These are phyloP conservation scores for Debaryomyces castellii DNA, from an alignment of 805 yeast species.

Conservation along the genomic window DNA sequence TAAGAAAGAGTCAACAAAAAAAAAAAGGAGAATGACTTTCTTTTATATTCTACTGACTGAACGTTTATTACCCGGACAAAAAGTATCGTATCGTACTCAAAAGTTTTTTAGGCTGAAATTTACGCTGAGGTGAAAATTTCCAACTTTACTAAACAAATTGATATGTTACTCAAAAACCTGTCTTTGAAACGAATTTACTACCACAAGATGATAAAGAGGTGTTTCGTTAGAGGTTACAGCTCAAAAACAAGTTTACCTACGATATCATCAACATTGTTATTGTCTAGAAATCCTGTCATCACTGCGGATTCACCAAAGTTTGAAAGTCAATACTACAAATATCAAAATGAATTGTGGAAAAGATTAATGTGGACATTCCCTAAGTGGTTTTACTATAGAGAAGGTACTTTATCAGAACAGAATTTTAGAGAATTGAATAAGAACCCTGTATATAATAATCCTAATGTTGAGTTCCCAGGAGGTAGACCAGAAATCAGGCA, in stretches of 20 bases:
- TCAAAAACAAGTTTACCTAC: slow-evolving; percentile 7
- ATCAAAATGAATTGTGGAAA: slow-evolving; percentile 83
- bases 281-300: slow-evolving; percentile 81
- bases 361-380: slow-evolving; percentile 98
- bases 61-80: slow-evolving; percentile 4
- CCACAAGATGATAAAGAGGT: slow-evolving; percentile 8
- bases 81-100: too few relatives aligned
- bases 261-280: slow-evolving; percentile 54
- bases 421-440: slow-evolving; percentile 72
- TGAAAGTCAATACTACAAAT: slow-evolving; percentile 72
- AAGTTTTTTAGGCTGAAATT: background rate
- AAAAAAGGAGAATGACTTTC: background rate
- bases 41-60: too few relatives aligned
- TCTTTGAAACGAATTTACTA: background rate
- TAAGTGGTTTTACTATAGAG: slow-evolving; percentile 83
- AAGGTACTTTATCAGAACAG: slow-evolving; percentile 86
- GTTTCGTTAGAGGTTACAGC: slow-evolving; percentile 12
- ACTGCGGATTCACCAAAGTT: slow-evolving; percentile 74
- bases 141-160: slow-evolving; percentile 3
- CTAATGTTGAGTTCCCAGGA: slow-evolving; percentile 74
- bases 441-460: slow-evolving; percentile 70
- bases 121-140: slow-evolving; percentile 17
- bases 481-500: slow-evolving; percentile 87
- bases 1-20: background rate
- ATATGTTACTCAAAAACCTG: background rate